Base-by-base conservation (phyloP, 1,284 basidiomycete genomes). In the Volvariella volvacea region DNA sequence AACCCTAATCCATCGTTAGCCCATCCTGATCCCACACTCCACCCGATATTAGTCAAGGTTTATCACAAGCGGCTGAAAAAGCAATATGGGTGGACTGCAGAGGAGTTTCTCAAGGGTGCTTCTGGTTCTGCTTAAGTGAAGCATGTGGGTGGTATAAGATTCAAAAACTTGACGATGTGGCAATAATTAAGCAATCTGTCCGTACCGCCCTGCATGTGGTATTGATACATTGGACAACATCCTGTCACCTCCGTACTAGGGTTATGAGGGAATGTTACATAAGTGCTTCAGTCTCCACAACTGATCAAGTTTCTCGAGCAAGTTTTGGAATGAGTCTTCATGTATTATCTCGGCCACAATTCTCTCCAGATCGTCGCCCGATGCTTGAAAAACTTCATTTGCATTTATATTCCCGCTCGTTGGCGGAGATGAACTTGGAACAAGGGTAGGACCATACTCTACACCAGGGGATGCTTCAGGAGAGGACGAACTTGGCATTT, bases 71-170 rank as follows among this genome's bases (percentile, higher is more conserved):
- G 68, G 47, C 56, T 88, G 48, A 78, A 76, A 57, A 58, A 64
- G 1, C 69, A 70, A 42, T 88, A 88, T 49, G 86, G 82, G 1
- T 88, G 86, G 85, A 71, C 67, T 30, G 76, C 77, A 48, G 76
- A 78, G 36, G 76, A 83, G 50, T 74, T 88, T 52, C 46, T 36
- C 34, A 36, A 36, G 15, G 34, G 6, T 6, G 34, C 34, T 36
- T 31, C 30, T n/a, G 34, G 7, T 6, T 36, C 34, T 7, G 15
- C 34, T 6, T 36, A 16, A 15, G 19, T 6, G 6, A 36, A 15
- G 34, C 4, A 20, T 6, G 6, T 36, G 4, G 15, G n/a, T 36
- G 53, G 34, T 49, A 55, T 17, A n/a, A n/a, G n/a, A n/a, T n/a
- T n/a, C n/a, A n/a, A n/a, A n/a, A n/a, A n/a, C n/a, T n/a, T n/a